phyloP scores from a whole-genome alignment of 176 grass and related monocot species.

The Juncus inflexus region DNA sequence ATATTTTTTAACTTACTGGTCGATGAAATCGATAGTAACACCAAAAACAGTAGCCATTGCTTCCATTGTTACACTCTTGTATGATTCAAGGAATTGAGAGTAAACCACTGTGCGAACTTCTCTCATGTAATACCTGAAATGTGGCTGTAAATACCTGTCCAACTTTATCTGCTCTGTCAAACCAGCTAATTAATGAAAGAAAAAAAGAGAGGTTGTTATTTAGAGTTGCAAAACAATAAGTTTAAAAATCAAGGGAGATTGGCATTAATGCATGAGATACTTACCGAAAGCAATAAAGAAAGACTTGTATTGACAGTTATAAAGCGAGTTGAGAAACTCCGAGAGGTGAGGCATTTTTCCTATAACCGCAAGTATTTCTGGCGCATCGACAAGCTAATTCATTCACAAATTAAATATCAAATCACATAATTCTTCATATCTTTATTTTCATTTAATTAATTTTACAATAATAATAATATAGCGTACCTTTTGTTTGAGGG shows the following conservation, averaged over 20 bases:
- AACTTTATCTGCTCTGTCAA: conserved; percentile 90
- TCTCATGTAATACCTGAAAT: conserved; percentile 93
- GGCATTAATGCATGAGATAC: conserved; percentile 24
- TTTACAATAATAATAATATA: no score
- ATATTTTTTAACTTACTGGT: conserved; percentile 71
- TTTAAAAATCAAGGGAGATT: conserved; percentile 32
- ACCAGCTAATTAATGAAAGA: conserved; percentile 68
- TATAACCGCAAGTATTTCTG: conserved; percentile 94
- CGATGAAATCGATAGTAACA: conserved; percentile 89
- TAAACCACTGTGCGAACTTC: conserved; percentile 88
- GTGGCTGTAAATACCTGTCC: conserved; percentile 82
- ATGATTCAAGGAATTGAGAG: conserved; percentile 92
- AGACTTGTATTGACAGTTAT: conserved; percentile 93
- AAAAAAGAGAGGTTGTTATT: no score
- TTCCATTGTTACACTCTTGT: conserved; percentile 99
- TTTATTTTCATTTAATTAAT: background rate
- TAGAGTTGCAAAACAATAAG: no score
- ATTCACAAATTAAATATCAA: conserved; percentile 16
- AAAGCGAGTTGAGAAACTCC: conserved; percentile 87
- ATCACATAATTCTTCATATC: no score
- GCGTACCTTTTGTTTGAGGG: conserved; percentile 92
- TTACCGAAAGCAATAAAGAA: conserved; percentile 96
- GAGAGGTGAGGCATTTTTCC: conserved; percentile 87
- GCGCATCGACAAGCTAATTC: conserved; percentile 79
- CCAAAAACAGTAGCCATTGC: conserved; percentile 90